These are phyloP conservation scores for Trichodelitschia bisporula DNA, from an alignment of 495 filamentous ascomycete species.

Conservation along the genomic window DNA sequence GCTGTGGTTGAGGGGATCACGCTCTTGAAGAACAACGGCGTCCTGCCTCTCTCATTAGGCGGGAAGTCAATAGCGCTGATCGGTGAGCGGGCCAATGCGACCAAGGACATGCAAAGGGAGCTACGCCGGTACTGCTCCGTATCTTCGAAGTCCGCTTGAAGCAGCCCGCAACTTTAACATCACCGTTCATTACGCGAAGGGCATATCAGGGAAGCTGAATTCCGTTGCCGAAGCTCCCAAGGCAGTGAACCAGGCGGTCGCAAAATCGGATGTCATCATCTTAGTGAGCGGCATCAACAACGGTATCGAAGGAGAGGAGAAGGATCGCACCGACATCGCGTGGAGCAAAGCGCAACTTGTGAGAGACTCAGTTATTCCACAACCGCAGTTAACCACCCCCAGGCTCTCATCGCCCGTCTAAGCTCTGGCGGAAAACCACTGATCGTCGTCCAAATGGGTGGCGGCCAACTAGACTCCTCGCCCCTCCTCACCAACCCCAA, in stretches of 20 bases:
- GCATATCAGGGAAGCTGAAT: conserved; percentile 5
- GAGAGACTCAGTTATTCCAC: no score
- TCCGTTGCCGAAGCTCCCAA: background rate
- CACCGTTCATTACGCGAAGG: conserved; percentile 25
- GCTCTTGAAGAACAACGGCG: conserved; percentile 35
- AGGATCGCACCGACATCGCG: conserved; percentile 28
- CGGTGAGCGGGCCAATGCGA: conserved; percentile 34
- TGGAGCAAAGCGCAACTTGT: conserved; percentile 33
- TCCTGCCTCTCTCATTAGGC: conserved; percentile 23
- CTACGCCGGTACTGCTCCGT: conserved; percentile 30
- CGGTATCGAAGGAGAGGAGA: conserved; percentile 27
- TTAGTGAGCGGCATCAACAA: conserved; percentile 34
- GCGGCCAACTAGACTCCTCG: conserved; percentile 1
- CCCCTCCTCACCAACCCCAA: background rate
- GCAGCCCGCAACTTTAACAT: conserved; percentile 21
- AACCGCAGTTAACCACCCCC: no score
- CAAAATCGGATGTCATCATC: conserved; percentile 28
- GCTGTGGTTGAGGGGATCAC: conserved; percentile 34
- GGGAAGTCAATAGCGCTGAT: conserved; percentile 26
- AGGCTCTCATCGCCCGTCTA: background rate
- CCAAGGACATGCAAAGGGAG: conserved; percentile 34
- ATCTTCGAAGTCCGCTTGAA: conserved; percentile 26
- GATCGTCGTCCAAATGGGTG: conserved; percentile 1
- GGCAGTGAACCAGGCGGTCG: conserved; percentile 11
- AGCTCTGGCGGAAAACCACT: background rate